These are phyloP conservation scores for Calocera viscosa DNA, from an alignment of 768 basidiomycete genomes.

Conservation along the genomic window DNA sequence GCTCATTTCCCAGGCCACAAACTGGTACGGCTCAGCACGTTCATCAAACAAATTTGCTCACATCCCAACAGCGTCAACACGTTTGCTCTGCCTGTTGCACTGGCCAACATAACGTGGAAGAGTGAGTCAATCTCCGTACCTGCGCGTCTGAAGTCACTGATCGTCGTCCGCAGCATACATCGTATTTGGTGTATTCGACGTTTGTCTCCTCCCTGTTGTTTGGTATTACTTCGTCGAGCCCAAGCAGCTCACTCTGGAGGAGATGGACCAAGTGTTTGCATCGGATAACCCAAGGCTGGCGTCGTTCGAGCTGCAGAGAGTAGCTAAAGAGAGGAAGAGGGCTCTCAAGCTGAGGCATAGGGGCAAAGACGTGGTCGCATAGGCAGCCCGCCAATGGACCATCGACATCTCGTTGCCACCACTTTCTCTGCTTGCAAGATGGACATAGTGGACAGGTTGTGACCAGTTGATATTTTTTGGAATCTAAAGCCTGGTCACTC, in stretches of 20 bases:
- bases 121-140: slow-evolving; percentile 24
- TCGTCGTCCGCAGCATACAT: slow-evolving; percentile 25
- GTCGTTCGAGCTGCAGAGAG: background rate
- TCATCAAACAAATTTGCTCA: slow-evolving; percentile 27
- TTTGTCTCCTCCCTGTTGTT: slow-evolving; percentile 36
- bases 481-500: too few species aligned
- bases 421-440: too few species aligned
- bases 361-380: background rate
- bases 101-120: slow-evolving; percentile 38
- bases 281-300: background rate
- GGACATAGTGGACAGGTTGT: too few species aligned
- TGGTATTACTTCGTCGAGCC: slow-evolving; percentile 43
- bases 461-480: too few species aligned
- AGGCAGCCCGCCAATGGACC: too few species aligned
- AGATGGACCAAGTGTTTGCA: slow-evolving; percentile 1
- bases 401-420: too few species aligned
- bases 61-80: background rate
- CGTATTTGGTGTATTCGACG: slow-evolving; percentile 40
- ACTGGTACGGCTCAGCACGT: slow-evolving; percentile 34
- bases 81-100: slow-evolving; percentile 32
- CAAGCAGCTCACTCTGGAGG: slow-evolving; percentile 24
- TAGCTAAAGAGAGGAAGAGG: background rate
- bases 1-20: slow-evolving; percentile 34
- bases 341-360: background rate
- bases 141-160: background rate